These are phyloP conservation scores for Wallemia hederae DNA, from an alignment of 1,284 basidiomycete species.

Conservation along the genomic window DNA sequence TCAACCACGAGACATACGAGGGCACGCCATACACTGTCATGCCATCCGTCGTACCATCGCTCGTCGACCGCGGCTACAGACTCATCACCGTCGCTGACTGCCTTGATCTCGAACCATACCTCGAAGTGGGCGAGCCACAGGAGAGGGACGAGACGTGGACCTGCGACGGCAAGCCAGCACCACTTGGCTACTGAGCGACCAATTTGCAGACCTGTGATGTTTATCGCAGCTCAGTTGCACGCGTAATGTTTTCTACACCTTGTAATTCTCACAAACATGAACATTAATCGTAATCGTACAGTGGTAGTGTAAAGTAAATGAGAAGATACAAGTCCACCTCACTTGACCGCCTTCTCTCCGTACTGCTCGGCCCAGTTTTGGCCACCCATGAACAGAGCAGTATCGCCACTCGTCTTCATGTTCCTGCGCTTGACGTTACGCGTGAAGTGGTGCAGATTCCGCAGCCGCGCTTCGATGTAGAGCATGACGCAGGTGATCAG, in stretches of 20 bases:
- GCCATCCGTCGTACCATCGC: not conserved
- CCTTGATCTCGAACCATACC: conserved; percentile 1
- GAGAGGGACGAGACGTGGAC: not conserved
- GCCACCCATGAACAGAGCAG: not conserved
- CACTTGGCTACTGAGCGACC: not conserved
- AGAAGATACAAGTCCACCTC: not conserved
- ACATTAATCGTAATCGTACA: too few species aligned
- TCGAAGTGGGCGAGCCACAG: not conserved
- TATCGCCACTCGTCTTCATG: not conserved
- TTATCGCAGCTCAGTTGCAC: too few species aligned
- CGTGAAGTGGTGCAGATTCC: not conserved
- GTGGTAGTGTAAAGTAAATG: too few species aligned
- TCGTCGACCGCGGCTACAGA: not conserved
- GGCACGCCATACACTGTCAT: not conserved
- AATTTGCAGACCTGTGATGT: too few species aligned
- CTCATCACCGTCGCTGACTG: conserved; percentile 2
- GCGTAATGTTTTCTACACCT: too few species aligned
- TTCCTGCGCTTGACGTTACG: not conserved
- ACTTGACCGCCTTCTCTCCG: not conserved
- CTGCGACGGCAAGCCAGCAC: conserved; percentile 1
- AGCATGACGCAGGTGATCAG: not conserved
- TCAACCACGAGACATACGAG: not conserved
- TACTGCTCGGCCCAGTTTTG: not conserved
- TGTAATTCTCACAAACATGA: too few species aligned
- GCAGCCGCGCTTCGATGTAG: not conserved